Evolutionary conservation across 768 basidiomycete species (phyloP).

Genomic region (Hypholoma fasciculare): DNA sequence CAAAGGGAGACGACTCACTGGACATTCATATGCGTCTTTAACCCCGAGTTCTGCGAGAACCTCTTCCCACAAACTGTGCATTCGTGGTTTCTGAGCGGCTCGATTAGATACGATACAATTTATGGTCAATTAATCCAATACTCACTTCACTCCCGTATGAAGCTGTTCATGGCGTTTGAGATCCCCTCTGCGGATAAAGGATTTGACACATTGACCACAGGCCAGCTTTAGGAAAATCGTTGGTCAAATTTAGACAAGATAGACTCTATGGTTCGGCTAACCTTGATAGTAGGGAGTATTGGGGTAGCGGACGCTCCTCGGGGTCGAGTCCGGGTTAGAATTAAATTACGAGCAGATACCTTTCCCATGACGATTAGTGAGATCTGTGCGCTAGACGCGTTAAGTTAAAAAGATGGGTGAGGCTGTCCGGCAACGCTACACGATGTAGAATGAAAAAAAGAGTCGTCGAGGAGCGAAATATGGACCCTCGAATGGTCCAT

Average conservation of each 20-base stretch:
- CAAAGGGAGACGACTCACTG: slow-evolving; percentile 49
- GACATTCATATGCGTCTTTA: slow-evolving; percentile 63
- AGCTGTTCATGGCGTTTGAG: slow-evolving; percentile 53
- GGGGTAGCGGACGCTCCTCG: neutral
- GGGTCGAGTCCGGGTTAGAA: neutral
- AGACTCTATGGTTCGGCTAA: neutral
- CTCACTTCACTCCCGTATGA: slow-evolving; percentile 55
- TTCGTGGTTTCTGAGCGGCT: slow-evolving; percentile 41
- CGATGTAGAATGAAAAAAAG: slow-evolving; percentile 14
- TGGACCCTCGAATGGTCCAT: slow-evolving; percentile 6
- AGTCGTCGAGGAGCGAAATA: slow-evolving; percentile 16
- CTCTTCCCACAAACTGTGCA: slow-evolving; percentile 53
- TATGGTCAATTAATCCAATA: neutral
- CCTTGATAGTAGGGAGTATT: neutral
- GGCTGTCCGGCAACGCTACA: slow-evolving; percentile 48
- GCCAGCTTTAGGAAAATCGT: slow-evolving; percentile 9
- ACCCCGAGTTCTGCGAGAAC: slow-evolving; percentile 60
- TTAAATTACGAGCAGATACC: neutral
- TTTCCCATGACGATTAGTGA: slow-evolving; percentile 8
- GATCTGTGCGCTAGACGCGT: neutral
- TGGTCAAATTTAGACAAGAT: neutral
- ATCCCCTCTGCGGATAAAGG: slow-evolving; percentile 60
- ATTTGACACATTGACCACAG: slow-evolving; percentile 47
- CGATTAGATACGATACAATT: neutral
- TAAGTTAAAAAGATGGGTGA: slow-evolving; percentile 25